A percentile compares a stretch with the other conserved stretches of the same genome.
Evolutionary conservation across 2,329 filamentous ascomycete species (phyloP).

Genomic region (Helminthosporium solani): DNA sequence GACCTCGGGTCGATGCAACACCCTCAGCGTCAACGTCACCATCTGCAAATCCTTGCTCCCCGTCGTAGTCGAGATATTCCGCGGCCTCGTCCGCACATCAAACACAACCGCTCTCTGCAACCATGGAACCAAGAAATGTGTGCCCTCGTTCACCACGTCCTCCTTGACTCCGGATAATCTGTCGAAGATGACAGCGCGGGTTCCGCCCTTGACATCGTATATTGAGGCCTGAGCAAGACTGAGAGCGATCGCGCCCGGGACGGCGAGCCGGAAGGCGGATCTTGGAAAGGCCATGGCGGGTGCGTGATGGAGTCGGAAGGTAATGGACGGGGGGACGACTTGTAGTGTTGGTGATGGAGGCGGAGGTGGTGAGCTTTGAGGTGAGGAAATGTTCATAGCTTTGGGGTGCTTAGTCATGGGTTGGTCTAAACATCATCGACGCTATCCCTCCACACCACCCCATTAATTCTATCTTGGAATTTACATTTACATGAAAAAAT

Average conservation of each 20-base stretch:
- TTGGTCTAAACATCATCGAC: no score
- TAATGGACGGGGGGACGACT: background rate
- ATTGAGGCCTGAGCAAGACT: conserved; percentile 74
- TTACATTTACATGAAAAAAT: no score
- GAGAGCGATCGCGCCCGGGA: conserved; percentile 71
- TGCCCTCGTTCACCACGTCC: conserved; percentile 88
- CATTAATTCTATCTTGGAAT: no score
- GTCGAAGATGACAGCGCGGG: conserved; percentile 97
- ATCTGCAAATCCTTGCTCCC: conserved; percentile 99
- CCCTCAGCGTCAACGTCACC: conserved; percentile 96
- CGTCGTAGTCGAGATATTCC: conserved; percentile 96
- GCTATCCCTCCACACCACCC: no score
- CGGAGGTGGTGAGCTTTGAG: background rate
- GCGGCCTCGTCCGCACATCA: conserved; percentile 94
- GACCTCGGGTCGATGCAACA: conserved; percentile 92
- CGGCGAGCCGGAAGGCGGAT: conserved; percentile 55
- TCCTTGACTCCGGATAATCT: conserved; percentile 90
- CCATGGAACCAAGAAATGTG: conserved; percentile 95
- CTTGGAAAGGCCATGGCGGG: conserved; percentile 34
- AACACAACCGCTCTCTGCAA: conserved; percentile 92
- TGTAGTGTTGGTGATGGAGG: conserved; percentile 1
- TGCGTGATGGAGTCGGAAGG: background rate
- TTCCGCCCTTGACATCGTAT: conserved; percentile 96
- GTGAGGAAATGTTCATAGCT: no score
- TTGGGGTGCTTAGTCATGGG: no score